Evolutionary conservation across 2,329 filamentous ascomycete species (phyloP).

Genomic region (Fusarium newnesense): DNA sequence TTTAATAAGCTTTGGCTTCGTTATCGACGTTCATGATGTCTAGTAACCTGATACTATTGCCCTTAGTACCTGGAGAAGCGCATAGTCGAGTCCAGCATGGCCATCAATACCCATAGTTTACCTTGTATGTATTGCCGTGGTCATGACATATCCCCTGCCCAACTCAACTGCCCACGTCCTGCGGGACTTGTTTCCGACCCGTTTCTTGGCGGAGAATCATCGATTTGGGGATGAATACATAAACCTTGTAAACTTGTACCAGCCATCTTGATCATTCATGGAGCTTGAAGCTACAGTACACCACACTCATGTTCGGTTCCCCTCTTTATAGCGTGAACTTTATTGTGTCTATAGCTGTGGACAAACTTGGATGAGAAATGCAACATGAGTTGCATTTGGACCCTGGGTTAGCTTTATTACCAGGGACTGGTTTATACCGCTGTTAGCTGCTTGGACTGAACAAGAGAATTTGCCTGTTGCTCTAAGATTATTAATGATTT

Average conservation of each 20-base stretch:
- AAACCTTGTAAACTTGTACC: neutral
- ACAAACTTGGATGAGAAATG: neutral
- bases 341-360: neutral
- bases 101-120: neutral
- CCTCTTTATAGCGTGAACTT: conserved; percentile 6
- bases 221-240: neutral
- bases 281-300: neutral
- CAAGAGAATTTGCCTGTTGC: neutral
- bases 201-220: conserved; percentile 1
- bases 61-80: neutral
- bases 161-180: neutral
- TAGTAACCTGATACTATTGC: neutral
- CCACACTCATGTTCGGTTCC: neutral
- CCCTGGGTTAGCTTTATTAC: neutral
- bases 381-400: neutral
- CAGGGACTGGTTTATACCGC: neutral
- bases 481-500: neutral
- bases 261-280: neutral
- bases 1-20: neutral
- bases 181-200: neutral
- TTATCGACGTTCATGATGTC: neutral
- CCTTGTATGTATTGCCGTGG: neutral
- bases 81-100: neutral
- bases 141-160: neutral
- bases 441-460: neutral